Base-by-base conservation (phyloP, 192 early-diverging fungal species). In the Kickxella alabastrina region DNA sequence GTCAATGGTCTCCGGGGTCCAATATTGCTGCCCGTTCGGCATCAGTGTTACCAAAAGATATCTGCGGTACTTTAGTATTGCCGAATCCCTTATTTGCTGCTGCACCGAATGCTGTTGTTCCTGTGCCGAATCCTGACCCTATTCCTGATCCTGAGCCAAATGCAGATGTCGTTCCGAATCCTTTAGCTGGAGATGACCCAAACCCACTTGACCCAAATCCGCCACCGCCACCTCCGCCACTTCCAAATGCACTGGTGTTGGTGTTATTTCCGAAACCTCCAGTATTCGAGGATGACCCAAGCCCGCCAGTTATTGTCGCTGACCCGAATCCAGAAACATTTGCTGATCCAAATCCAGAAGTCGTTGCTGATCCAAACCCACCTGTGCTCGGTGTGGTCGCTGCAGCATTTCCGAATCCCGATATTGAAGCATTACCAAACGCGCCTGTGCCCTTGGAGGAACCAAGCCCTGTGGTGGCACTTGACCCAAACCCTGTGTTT, bases 1-100 rank as follows among this genome's bases (percentile, higher is more conserved):
- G 59, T 54, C n/a, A 73, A 56, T 3, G 48, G 31, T 21, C 54
- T 52, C 19, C n/a, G 19, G 1, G 70, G 55, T 7, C 59, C 62
- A 7, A 61, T 49, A 10, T n/a, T n/a, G n/a, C n/a, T n/a, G n/a
- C n/a, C n/a, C n/a, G n/a, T n/a, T n/a, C n/a, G n/a, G n/a, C n/a
- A n/a, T n/a, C n/a, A n/a, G n/a, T n/a, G n/a, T n/a, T n/a, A n/a
- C n/a, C n/a, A n/a, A n/a, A n/a, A n/a, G n/a, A n/a, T n/a, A n/a
- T n/a, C n/a, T n/a, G n/a, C n/a, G n/a, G n/a, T n/a, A n/a, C n/a
- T n/a, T n/a, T n/a, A n/a, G n/a, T n/a, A n/a, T n/a, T n/a, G n/a
- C n/a, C n/a, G n/a, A n/a, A n/a, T n/a, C n/a, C n/a, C 29, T 25
- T 17, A 29, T 36, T 19, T n/a, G 19, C 34, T 19, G 42, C 44